A percentile compares a stretch with the other conserved stretches of the same genome.
phyloP scores from a whole-genome alignment of 2,329 filamentous ascomycete genomes.

The Amauroascus niger region DNA sequence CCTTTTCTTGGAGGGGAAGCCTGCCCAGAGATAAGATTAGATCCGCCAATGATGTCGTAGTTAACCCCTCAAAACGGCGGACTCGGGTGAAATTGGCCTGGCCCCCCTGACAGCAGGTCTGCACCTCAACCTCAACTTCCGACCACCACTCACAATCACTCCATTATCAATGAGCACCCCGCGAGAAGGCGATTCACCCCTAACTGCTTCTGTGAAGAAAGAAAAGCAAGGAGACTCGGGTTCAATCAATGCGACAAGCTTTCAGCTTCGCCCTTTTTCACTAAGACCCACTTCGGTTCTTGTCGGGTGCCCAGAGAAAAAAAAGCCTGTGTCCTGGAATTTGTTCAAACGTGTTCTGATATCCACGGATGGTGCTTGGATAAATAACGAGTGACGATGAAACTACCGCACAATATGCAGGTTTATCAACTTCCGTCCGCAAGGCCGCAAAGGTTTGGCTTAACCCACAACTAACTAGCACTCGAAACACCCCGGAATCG shows the following conservation, averaged over 20 bases:
- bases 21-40: slow-evolving; percentile 7
- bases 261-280: not conserved
- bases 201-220: not conserved
- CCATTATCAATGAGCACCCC: not conserved
- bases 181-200: not conserved
- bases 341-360: not conserved
- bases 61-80: too few species aligned
- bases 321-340: not conserved
- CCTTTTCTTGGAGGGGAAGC: not conserved
- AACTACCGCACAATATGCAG: not conserved
- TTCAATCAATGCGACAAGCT: not conserved
- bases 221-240: too few species aligned
- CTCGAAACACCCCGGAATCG: not conserved
- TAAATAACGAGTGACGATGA: not conserved
- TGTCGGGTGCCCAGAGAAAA: slow-evolving; percentile 4
- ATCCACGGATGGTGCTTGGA: not conserved
- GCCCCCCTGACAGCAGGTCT: not conserved
- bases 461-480: not conserved
- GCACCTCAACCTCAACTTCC: not conserved
- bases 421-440: not conserved
- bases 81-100: too few species aligned
- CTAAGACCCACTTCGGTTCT: slow-evolving; percentile 3
- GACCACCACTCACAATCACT: not conserved
- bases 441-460: not conserved
- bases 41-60: not conserved